Evolutionary conservation across 306 rosid species (phyloP), one percentile per base, ranked within the genome.

Genomic region (Coriaria nepalensis): DNA sequence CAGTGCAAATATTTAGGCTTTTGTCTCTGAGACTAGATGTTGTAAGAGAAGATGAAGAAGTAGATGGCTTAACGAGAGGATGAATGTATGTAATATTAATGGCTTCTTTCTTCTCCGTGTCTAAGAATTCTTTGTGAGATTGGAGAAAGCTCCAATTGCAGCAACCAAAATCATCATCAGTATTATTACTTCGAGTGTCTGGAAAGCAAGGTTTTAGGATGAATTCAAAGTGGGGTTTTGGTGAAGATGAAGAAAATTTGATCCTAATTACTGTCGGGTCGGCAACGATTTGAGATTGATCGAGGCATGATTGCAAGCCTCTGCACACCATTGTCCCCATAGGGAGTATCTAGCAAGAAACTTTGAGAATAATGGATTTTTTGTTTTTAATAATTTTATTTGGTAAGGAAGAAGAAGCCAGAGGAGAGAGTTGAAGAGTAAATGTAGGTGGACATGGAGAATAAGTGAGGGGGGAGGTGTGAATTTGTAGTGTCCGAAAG

Each of bases 401-500:
- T n/a, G 6, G 4, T 57, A 47, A 55, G 15, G 33, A 13, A n/a
- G 9, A 10, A 37, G 20, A 11, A 35, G 33, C 36, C 51, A 15
- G 14, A 51, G 9, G 14, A n/a, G 14, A 45, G 43, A 48, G 32
- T 38, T 32, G 37, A 47, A 29, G 36, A 37, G 50, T n/a, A n/a
- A n/a, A n/a, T n/a, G n/a, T n/a, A n/a, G n/a, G n/a, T n/a, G n/a
- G n/a, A n/a, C n/a, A n/a, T n/a, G n/a, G n/a, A n/a, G n/a, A n/a
- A 68, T 75, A 66, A 69, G 70, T 43, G 73, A 54, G 39, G 68
- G 60, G 37, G 35, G 62, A 68, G 57, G 56, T 33, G 65, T 52
- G 80, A 67, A 88, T 88, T 88, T 88, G 80, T 88, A 88, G 96
- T 70, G 55, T 65, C n/a, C n/a, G n/a, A n/a, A n/a, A n/a, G n/a